Conservation (phyloP, 2,329 filamentous ascomycete genomes). For the Diaporthe caulivora region DNA sequence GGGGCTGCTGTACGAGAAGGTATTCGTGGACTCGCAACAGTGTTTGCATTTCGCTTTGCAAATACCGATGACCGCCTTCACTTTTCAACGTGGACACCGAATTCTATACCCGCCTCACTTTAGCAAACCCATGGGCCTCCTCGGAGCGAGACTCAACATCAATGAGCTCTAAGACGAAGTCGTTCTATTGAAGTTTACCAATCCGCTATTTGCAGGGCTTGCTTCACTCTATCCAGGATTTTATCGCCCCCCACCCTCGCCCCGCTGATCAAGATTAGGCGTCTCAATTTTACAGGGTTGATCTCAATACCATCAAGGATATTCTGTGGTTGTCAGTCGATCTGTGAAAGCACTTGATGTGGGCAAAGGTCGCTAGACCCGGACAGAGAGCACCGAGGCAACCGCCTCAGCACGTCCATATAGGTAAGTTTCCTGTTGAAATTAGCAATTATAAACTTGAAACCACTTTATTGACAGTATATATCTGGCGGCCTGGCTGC, state of each 20-base stretch:
- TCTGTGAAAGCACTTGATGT: not conserved
- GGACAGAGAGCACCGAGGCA: not conserved
- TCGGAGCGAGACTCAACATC: not conserved
- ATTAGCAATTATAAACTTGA: not conserved
- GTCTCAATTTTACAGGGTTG: not conserved
- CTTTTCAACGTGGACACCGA: not conserved
- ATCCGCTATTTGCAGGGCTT: not conserved
- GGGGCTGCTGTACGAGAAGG: not conserved
- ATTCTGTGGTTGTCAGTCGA: not conserved
- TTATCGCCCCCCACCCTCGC: fast-evolving
- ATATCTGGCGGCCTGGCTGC: no score
- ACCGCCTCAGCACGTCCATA: not conserved
- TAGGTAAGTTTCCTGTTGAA: not conserved
- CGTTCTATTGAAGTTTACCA: not conserved
- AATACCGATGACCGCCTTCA: not conserved
- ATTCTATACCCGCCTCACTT: not conserved
- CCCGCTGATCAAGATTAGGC: not conserved
- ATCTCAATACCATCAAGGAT: not conserved
- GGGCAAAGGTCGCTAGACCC: not conserved
- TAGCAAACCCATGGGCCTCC: not conserved
- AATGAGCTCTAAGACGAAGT: not conserved
- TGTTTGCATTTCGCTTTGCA: not conserved
- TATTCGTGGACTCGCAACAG: not conserved
- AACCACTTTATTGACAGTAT: not conserved
- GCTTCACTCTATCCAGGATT: not conserved